Conservation (phyloP, 2,329 filamentous ascomycete species). For the Gaeumannomyces sp. region DNA sequence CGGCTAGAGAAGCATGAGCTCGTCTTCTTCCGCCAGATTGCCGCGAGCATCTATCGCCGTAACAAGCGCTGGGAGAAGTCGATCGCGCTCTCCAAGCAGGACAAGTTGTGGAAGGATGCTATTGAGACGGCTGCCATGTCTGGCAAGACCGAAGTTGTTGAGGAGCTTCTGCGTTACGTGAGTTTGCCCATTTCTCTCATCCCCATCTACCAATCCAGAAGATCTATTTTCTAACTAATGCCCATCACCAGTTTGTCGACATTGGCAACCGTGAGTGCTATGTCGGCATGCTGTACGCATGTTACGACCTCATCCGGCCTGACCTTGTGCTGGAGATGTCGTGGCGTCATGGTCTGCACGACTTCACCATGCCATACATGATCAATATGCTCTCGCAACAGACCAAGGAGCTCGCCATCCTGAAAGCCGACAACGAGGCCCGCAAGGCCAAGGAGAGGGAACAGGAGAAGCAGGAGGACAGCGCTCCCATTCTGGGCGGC, state of each 20-base stretch:
- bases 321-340: slow-evolving; percentile 93
- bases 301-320: slow-evolving; percentile 92
- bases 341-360: slow-evolving; percentile 88
- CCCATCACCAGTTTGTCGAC: slow-evolving; percentile 73
- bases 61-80: slow-evolving; percentile 99
- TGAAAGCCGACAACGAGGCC: slow-evolving; percentile 93
- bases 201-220: neutral
- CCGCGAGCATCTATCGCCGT: slow-evolving; percentile 97
- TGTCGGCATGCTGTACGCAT: slow-evolving; percentile 98
- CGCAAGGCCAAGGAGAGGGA: slow-evolving; percentile 32
- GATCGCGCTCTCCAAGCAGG: slow-evolving; percentile 94
- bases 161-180: slow-evolving; percentile 94
- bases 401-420: slow-evolving; percentile 71
- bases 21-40: slow-evolving; percentile 98
- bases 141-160: slow-evolving; percentile 82
- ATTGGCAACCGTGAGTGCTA: slow-evolving; percentile 99
- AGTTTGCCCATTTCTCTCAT: slow-evolving; percentile 38
- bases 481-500: slow-evolving; percentile 84
- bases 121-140: slow-evolving; percentile 97
- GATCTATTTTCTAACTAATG: slow-evolving; percentile 24
- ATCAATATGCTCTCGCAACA: slow-evolving; percentile 96
- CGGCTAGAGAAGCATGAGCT: slow-evolving; percentile 95
- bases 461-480: slow-evolving; percentile 77
- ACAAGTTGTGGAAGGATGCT: slow-evolving; percentile 98
- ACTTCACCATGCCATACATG: slow-evolving; percentile 99